Evolutionary conservation across 73 alveolate genomes (phyloP).

Genomic region (Symbiodinium natans): DNA sequence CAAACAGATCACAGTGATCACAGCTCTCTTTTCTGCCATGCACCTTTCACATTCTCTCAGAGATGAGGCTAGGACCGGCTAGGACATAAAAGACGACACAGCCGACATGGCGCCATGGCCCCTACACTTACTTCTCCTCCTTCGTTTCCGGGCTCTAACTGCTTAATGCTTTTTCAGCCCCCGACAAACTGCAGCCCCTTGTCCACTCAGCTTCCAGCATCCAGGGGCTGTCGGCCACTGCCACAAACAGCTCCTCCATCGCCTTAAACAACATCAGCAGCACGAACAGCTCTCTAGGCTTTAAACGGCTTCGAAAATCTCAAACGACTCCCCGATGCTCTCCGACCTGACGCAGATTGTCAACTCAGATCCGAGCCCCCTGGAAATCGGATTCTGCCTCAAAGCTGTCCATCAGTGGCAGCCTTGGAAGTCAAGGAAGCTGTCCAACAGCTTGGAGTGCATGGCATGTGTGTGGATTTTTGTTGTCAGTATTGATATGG

Average conservation of each 20-base stretch:
- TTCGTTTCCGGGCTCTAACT: too few relatives aligned
- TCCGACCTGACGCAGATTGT: background rate
- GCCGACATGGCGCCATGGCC: background rate
- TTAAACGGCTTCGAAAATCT: background rate
- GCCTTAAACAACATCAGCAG: background rate
- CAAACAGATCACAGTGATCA: too few relatives aligned
- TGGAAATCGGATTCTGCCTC: conserved; percentile 79
- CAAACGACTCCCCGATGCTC: background rate
- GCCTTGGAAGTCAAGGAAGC: background rate
- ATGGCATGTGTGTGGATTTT: too few relatives aligned
- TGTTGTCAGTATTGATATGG: too few relatives aligned
- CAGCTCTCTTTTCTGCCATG: too few relatives aligned
- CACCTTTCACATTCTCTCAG: too few relatives aligned
- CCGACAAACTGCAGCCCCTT: too few relatives aligned
- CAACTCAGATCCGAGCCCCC: background rate
- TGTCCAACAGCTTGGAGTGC: too few relatives aligned
- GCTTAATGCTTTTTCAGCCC: too few relatives aligned
- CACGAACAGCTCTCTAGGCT: background rate
- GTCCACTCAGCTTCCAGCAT: background rate
- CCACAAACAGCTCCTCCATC: conserved; percentile 72
- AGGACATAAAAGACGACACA: background rate
- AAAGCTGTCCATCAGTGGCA: conserved; percentile 54
- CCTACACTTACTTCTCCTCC: background rate
- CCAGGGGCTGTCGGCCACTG: conserved; percentile 82
- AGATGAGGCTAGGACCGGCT: too few relatives aligned